These are phyloP conservation scores for Rhizophora mangle DNA, from an alignment of 345 rosid species.

Conservation along the genomic window DNA sequence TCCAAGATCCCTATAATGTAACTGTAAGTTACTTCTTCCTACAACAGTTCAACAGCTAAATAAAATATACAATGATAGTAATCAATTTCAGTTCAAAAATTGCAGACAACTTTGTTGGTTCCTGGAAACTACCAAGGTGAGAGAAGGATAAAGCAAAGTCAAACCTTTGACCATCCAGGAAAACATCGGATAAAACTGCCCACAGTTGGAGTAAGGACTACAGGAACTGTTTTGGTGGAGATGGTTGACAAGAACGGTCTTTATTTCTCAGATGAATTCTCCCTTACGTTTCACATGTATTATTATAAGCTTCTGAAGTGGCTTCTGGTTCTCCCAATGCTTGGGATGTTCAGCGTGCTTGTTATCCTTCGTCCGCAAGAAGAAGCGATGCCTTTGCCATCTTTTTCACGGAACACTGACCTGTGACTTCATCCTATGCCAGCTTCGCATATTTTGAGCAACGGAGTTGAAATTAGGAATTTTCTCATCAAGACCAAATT, in stretches of 20 bases:
- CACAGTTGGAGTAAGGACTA: slow-evolving; percentile 86
- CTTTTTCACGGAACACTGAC: slow-evolving; percentile 87
- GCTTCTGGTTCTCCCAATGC: slow-evolving; percentile 96
- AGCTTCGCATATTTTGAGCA: too few relatives aligned
- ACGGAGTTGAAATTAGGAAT: too few relatives aligned
- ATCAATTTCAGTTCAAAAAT: slow-evolving; percentile 10
- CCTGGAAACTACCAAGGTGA: slow-evolving; percentile 98
- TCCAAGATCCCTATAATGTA: slow-evolving; percentile 88
- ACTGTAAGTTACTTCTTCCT: slow-evolving; percentile 54
- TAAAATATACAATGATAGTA: not conserved
- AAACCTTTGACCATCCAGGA: slow-evolving; percentile 65
- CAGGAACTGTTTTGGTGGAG: slow-evolving; percentile 91
- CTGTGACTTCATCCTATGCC: slow-evolving; percentile 29
- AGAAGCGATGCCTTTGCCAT: slow-evolving; percentile 82
- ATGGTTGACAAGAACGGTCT: slow-evolving; percentile 92
- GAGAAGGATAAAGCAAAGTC: slow-evolving; percentile 62
- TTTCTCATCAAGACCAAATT: too few relatives aligned
- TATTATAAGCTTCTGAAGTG: slow-evolving; percentile 95
- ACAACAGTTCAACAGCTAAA: not conserved
- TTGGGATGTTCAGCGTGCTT: slow-evolving; percentile 86
- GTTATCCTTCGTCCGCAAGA: slow-evolving; percentile 92
- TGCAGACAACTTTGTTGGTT: slow-evolving; percentile 83
- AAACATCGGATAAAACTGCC: slow-evolving; percentile 78
- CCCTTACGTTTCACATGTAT: slow-evolving; percentile 95
- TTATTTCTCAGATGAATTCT: slow-evolving; percentile 92